A percentile compares a stretch with the other conserved stretches of the same genome.
Evolutionary conservation across 192 early-diverging fungal species (phyloP).

Genomic region (Radiomyces spectabilis): DNA sequence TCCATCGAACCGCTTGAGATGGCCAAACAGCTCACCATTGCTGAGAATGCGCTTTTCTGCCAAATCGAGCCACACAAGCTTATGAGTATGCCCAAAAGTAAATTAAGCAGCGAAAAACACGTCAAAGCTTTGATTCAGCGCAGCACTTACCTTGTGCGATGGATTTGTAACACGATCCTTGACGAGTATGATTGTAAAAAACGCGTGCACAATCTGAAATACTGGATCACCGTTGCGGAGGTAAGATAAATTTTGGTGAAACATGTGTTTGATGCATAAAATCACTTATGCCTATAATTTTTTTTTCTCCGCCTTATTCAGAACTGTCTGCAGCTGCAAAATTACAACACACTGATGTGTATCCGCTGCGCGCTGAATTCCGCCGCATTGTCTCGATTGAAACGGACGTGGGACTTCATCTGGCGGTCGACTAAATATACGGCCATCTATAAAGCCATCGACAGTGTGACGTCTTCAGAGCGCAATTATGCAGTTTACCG

Average conservation of each 20-base stretch:
- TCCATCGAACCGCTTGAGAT: constrained; percentile 52
- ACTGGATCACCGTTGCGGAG: constrained; percentile 67
- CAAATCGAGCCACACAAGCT: constrained; percentile 61
- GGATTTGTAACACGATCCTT: constrained; percentile 73
- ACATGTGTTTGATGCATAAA: not conserved
- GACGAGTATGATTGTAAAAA: constrained; percentile 57
- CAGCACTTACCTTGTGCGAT: constrained; percentile 47
- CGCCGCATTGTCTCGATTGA: constrained; percentile 63
- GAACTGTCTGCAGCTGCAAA: constrained; percentile 44
- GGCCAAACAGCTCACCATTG: constrained; percentile 65
- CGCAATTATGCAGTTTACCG: constrained; percentile 60
- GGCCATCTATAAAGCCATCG: constrained; percentile 50
- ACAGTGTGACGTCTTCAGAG: constrained; percentile 49
- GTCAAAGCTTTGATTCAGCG: constrained; percentile 24
- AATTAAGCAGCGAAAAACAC: constrained; percentile 26
- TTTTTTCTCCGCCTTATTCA: not conserved
- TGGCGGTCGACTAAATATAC: constrained; percentile 55
- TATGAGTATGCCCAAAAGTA: constrained; percentile 12
- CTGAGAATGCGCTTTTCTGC: constrained; percentile 67
- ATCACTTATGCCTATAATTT: not conserved
- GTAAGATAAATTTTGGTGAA: constrained; percentile 20
- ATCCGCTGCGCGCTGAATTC: constrained; percentile 72
- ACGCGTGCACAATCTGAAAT: constrained; percentile 53
- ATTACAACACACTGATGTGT: constrained; percentile 72
- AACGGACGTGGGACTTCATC: constrained; percentile 55